These are phyloP conservation scores for Amoeboaphelidium occidentale DNA, from an alignment of 371 early-diverging fungal genomes.

Conservation along the genomic window DNA sequence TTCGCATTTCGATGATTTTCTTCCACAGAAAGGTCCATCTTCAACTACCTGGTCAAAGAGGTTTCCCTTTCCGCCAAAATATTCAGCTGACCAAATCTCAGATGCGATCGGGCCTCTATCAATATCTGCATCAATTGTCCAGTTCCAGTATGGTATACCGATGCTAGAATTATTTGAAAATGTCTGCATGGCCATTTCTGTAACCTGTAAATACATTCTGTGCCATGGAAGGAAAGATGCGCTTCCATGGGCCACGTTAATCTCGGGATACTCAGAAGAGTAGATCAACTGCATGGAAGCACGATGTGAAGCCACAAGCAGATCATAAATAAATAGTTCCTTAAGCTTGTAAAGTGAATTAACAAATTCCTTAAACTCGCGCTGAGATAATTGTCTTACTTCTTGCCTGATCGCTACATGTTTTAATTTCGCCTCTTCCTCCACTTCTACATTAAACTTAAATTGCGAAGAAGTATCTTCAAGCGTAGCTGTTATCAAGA, in stretches of 20 bases:
- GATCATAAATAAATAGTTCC: background rate
- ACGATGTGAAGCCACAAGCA: background rate
- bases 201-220: background rate
- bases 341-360: background rate
- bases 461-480: no score
- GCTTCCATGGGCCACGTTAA: background rate
- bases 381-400: no score
- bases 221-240: background rate
- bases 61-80: no score
- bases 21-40: background rate
- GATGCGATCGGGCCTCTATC: no score
- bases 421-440: no score
- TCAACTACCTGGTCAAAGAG: no score
- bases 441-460: no score
- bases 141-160: background rate
- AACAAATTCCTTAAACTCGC: no score
- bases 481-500: no score
- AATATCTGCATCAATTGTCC: background rate
- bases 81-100: background rate
- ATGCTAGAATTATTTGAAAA: background rate
- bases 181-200: background rate
- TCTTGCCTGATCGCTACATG: no score
- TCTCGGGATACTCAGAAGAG: background rate
- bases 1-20: background rate
- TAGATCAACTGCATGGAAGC: background rate